Evolutionary conservation across 495 filamentous ascomycete genomes (phyloP), one percentile per base, ranked within the genome.

Genomic region (Bombardia bombarda): DNA sequence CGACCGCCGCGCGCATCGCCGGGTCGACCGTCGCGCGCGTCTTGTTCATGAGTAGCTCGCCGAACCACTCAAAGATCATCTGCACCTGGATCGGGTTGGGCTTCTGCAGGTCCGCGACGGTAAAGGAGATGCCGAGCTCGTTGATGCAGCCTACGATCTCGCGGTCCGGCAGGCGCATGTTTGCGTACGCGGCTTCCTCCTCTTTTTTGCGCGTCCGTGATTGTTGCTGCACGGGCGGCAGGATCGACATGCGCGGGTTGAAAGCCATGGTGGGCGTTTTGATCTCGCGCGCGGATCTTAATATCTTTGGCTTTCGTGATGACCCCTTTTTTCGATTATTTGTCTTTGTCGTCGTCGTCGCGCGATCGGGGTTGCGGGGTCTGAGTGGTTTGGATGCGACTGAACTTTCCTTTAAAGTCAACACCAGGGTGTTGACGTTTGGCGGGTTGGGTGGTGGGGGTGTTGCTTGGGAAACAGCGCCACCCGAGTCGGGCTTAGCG

Each of bases 71-170:
- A 47, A 95, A 90, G 25, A 98, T 85, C 74, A 87, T 84, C 64
- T 97, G 93, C 36, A 94, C 89, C 52, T 93, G 87, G 42, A 87
- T 79, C 9, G 93, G 82, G 51, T 94, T 92, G 4, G 92, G 92
- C 57, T 95, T 97, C 47, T 88, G 79, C 26, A 98, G 74, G 65
- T 98, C 92, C 47, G 85, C 82, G n/a, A 84, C 67, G 2, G 77
- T 83, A 62, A 96, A 95, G 3, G 78, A 77, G 40, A 98, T 85
- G 34, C 89, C 90, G 43, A 97, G 92, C 59, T 97, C 92, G 63
- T 80, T 90, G 69, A 98, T 94, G 63, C 92, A 98, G 56, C 84
- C 88, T 54, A 89, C 87, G 41, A 98, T 96, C 61, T 97, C 92
- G 51, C 75, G 77, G 57, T 96, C 89, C 16, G 73, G 62, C 62